phyloP scores from a whole-genome alignment of 345 rosid genomes.

The Orychophragmus violaceus region DNA sequence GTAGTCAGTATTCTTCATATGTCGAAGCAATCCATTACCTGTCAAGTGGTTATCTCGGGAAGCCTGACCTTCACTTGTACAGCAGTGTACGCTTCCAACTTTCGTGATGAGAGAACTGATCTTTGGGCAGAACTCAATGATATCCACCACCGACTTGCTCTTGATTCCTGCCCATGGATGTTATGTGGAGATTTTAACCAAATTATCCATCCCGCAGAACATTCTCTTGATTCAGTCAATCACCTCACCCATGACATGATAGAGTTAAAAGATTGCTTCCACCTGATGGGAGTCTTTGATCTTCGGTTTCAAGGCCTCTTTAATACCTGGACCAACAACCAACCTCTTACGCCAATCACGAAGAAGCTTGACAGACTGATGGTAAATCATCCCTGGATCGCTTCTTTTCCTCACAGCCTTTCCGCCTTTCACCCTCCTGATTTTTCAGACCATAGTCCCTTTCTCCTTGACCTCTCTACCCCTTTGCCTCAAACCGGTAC shows the following conservation, averaged over 20 bases:
- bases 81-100: background rate
- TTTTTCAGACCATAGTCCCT: background rate
- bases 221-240: background rate
- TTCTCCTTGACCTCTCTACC: background rate
- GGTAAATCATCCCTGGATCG: background rate
- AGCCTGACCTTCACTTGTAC: background rate
- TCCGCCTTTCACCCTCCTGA: background rate
- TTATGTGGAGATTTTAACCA: no score
- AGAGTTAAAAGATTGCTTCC: no score
- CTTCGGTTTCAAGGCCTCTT: no score
- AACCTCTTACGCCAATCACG: background rate
- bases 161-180: no score
- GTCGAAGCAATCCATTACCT: background rate
- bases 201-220: background rate
- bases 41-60: background rate
- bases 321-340: background rate
- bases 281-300: no score
- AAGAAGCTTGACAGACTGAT: background rate
- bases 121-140: background rate
- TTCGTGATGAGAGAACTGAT: background rate
- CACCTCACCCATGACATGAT: no score
- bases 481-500: background rate
- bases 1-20: background rate
- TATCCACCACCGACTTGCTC: background rate
- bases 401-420: background rate